Evolutionary conservation across 75 land plant species (phyloP).

Genomic region (Picea sitchensis): DNA sequence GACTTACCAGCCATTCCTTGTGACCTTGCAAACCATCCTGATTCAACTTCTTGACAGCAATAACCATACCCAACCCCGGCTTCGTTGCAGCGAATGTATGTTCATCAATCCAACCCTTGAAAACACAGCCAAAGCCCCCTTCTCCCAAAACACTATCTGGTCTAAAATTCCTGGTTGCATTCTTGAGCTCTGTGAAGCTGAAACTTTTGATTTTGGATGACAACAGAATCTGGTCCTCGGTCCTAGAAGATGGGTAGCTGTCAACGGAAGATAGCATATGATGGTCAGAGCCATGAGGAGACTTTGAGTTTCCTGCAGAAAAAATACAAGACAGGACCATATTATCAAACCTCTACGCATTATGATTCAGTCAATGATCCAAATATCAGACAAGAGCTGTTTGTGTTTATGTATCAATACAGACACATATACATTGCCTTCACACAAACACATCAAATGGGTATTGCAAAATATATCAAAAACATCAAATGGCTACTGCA

Average conservation of each 20-base stretch:
- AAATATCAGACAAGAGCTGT: not conserved
- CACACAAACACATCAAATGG: not conserved
- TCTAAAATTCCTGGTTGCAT: constrained; percentile 37
- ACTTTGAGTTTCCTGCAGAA: not conserved
- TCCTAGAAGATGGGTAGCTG: constrained; percentile 13
- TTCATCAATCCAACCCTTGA: constrained; percentile 37
- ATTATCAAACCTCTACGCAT: not conserved
- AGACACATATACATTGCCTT: not conserved
- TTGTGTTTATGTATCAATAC: not conserved
- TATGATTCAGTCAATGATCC: no score
- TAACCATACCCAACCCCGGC: constrained; percentile 30
- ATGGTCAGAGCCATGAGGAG: not conserved
- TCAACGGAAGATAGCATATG: not conserved
- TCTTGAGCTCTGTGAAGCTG: constrained; percentile 29
- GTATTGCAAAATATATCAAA: not conserved
- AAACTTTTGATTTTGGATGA: constrained; percentile 27
- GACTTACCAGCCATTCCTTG: constrained; percentile 43
- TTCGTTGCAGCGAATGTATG: constrained; percentile 19
- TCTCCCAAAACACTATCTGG: constrained; percentile 36
- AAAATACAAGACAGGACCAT: not conserved
- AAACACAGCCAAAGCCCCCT: constrained; percentile 34
- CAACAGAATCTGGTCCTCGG: constrained; percentile 28
- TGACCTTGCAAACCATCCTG: constrained; percentile 42
- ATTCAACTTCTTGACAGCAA: constrained; percentile 44
- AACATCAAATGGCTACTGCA: not conserved